phyloP scores from a whole-genome alignment of 202 grass and related monocot species.

The Zoysia matrella region DNA sequence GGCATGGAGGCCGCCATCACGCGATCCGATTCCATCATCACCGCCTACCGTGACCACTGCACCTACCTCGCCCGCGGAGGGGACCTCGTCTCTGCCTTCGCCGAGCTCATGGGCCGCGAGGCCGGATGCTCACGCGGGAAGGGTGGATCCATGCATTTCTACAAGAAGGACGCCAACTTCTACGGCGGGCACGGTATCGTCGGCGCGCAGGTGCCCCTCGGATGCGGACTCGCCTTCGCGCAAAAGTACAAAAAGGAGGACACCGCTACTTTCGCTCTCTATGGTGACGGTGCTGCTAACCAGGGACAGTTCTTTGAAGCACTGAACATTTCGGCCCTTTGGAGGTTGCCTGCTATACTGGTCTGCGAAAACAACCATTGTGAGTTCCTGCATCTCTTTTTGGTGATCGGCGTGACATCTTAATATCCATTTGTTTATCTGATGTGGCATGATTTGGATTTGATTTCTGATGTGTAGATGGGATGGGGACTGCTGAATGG shows the following conservation, averaged over 20 bases:
- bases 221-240: conserved; percentile 86
- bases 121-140: conserved; percentile 84
- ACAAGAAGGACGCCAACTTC: conserved; percentile 97
- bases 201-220: conserved; percentile 48
- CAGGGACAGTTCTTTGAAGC: conserved; percentile 99
- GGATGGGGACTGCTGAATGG: conserved; percentile 98
- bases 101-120: conserved; percentile 92
- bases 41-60: too few relatives aligned
- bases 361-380: conserved; percentile 99
- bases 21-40: too few relatives aligned
- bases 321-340: conserved; percentile 96
- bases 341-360: conserved; percentile 85
- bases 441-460: conserved; percentile 1
- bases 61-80: too few relatives aligned
- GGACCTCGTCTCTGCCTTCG: conserved; percentile 61
- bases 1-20: too few relatives aligned
- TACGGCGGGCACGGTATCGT: conserved; percentile 86
- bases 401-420: background rate
- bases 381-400: conserved; percentile 40
- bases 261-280: conserved; percentile 76
- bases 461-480: conserved; percentile 59
- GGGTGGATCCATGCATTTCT: conserved; percentile 99
- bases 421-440: conserved; percentile 26
- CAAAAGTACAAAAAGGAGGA: conserved; percentile 97
- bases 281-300: conserved; percentile 94